Percentiles rank a stretch among this genome's conserved stretches.
Conservation (phyloP, 106 monocot species). For the Hemerocallis citrina region DNA sequence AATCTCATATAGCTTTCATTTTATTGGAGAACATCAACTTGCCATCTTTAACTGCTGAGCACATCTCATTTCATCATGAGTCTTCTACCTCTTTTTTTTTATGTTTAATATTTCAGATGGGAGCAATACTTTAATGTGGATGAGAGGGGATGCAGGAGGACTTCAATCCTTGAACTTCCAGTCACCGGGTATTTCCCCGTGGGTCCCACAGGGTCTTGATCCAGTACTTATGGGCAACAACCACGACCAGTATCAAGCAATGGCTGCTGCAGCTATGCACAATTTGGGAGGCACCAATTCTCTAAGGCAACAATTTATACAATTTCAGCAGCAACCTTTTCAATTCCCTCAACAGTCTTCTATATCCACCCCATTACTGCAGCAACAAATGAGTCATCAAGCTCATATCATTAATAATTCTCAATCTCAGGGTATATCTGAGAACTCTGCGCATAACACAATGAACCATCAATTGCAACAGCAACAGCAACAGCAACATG, state of each 20-base stretch:
- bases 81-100: too few relatives aligned
- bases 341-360: conserved; percentile 32
- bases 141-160: conserved; percentile 32
- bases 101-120: too few relatives aligned
- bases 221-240: conserved; percentile 37
- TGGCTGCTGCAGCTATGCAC: conserved; percentile 63
- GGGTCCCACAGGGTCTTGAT: conserved; percentile 39
- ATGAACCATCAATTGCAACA: conserved; percentile 38
- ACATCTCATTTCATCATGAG: too few relatives aligned
- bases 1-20: too few relatives aligned
- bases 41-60: too few relatives aligned
- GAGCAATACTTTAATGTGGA: conserved; percentile 40
- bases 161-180: conserved; percentile 40
- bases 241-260: conserved; percentile 45
- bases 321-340: conserved; percentile 43
- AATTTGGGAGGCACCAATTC: conserved; percentile 40
- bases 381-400: conserved; percentile 42
- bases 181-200: conserved; percentile 36
- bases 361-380: conserved; percentile 16
- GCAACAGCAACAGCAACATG: conserved; percentile 22
- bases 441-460: conserved; percentile 26
- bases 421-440: conserved; percentile 23
- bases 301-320: conserved; percentile 42
- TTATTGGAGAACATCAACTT: too few relatives aligned
- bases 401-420: conserved; percentile 16